Conservation (phyloP, 2,329 filamentous ascomycete genomes). For the Fusarium buharicum region DNA sequence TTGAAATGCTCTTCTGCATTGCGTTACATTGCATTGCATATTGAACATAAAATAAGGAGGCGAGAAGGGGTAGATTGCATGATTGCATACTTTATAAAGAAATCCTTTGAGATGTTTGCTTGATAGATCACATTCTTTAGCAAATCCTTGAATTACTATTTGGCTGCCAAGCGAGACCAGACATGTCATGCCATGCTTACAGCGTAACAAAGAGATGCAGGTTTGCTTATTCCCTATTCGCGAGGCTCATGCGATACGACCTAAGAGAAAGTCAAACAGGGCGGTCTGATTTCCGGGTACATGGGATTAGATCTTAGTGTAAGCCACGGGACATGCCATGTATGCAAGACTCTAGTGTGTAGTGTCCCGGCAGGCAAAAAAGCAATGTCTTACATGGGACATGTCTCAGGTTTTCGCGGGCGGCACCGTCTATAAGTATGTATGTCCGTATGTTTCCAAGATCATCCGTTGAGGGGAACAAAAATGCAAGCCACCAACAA, state of each 20-base stretch:
- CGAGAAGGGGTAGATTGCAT: background rate
- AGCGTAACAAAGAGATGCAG: constrained; percentile 4
- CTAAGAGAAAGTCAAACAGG: background rate
- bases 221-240: constrained; percentile 17
- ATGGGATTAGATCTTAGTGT: constrained; percentile 5
- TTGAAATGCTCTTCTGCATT: background rate
- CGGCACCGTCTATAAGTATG: constrained; percentile 3
- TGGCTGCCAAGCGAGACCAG: background rate
- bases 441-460: background rate
- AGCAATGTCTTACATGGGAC: background rate
- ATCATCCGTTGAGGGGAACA: constrained; percentile 1
- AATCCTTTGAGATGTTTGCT: constrained; percentile 11
- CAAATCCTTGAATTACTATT: background rate
- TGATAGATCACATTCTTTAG: constrained; percentile 17
- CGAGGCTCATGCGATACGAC: background rate
- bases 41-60: background rate
- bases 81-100: background rate
- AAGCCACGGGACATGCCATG: constrained; percentile 10
- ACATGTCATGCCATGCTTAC: constrained; percentile 14
- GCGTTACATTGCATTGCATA: background rate
- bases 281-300: constrained; percentile 17
- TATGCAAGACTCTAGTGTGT: background rate
- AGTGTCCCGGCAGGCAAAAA: constrained; percentile 1
- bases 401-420: constrained; percentile 3
- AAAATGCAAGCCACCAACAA: constrained; percentile 21